phyloP scores from a whole-genome alignment of 495 filamentous ascomycete genomes.

The Hypoxylon fuscum region DNA sequence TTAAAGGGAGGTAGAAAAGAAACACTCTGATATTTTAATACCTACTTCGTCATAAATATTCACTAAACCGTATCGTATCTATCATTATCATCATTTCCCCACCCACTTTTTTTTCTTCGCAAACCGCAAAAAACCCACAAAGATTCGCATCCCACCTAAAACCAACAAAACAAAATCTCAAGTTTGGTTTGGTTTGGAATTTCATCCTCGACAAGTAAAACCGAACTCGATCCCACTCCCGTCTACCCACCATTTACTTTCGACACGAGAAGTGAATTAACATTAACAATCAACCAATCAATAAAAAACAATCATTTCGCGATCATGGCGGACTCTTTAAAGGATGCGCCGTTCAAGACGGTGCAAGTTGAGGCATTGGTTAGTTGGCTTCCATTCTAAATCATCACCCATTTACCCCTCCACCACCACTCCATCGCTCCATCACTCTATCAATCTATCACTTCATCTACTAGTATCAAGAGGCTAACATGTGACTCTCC shows the following conservation, averaged over 20 bases:
- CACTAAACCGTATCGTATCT: no score
- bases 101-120: conserved; percentile 13
- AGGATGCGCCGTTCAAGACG: conserved; percentile 74
- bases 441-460: background rate
- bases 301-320: background rate
- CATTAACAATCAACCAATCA: no score
- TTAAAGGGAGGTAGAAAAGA: no score
- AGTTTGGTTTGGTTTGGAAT: no score
- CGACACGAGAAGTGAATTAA: no score
- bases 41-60: no score
- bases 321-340: conserved; percentile 57
- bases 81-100: conserved; percentile 21
- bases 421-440: background rate
- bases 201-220: no score
- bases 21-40: no score
- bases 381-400: conserved; percentile 44
- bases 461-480: background rate
- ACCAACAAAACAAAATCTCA: conserved; percentile 31
- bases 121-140: conserved; percentile 36
- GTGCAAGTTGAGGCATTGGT: conserved; percentile 89
- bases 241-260: conserved; percentile 1
- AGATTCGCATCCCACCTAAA: conserved; percentile 42
- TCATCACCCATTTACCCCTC: conserved; percentile 19
- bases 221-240: no score
- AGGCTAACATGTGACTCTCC: conserved; percentile 6